phyloP scores from a whole-genome alignment of 2,329 filamentous ascomycete species.

The Alternaria arborescens region DNA sequence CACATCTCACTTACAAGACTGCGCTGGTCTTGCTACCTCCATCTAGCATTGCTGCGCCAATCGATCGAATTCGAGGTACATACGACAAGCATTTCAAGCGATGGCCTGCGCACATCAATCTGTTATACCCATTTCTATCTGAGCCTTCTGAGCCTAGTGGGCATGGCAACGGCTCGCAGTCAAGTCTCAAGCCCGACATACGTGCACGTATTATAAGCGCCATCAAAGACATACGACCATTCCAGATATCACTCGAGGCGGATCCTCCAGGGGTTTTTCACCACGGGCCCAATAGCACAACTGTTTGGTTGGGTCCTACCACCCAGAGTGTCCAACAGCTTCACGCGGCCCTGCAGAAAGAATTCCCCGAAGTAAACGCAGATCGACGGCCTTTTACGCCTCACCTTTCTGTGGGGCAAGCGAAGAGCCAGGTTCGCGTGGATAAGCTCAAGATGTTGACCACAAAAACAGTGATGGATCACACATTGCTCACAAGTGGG shows the following conservation, averaged over 20 bases:
- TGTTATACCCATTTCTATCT: slow-evolving; percentile 42
- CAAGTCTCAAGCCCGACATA: slow-evolving; percentile 29
- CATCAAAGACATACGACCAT: slow-evolving; percentile 25
- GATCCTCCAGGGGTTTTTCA: slow-evolving; percentile 30
- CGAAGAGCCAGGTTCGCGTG: slow-evolving; percentile 19
- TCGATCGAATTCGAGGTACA: slow-evolving; percentile 34
- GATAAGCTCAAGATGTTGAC: slow-evolving; percentile 27
- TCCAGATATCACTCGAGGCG: slow-evolving; percentile 29
- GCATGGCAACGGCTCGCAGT: slow-evolving; percentile 1
- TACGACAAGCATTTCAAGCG: slow-evolving; percentile 39
- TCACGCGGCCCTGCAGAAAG: slow-evolving; percentile 36
- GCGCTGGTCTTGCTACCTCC: slow-evolving; percentile 39
- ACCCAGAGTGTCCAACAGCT: slow-evolving; percentile 25
- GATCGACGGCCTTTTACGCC: slow-evolving; percentile 35
- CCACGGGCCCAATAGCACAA: slow-evolving; percentile 25
- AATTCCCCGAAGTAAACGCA: slow-evolving; percentile 35
- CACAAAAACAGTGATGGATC: slow-evolving; percentile 19
- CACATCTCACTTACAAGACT: slow-evolving; percentile 37
- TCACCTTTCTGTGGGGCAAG: slow-evolving; percentile 41
- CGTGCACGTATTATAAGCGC: slow-evolving; percentile 31
- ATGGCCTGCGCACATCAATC: slow-evolving; percentile 45
- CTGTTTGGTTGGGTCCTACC: slow-evolving; percentile 36
- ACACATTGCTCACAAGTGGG: slow-evolving; percentile 21
- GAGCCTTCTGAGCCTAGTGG: slow-evolving; percentile 24
- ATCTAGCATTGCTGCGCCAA: slow-evolving; percentile 29